These are phyloP conservation scores for Erysimum pusillum DNA, from an alignment of 441 rosid genomes.

Conservation along the genomic window DNA sequence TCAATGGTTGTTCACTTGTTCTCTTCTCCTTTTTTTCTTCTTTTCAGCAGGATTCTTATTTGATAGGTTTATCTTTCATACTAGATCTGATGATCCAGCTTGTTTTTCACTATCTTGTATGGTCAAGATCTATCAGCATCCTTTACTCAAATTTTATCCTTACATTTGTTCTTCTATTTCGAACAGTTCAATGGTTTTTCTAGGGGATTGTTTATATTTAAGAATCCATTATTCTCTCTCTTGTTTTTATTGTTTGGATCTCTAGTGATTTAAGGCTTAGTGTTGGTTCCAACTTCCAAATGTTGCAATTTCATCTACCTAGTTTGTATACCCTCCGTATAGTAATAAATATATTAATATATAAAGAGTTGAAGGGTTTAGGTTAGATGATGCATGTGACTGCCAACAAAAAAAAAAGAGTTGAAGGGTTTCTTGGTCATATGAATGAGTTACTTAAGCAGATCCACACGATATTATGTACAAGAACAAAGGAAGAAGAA, in stretches of 20 bases:
- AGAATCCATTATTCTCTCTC: not conserved
- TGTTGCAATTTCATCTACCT: not conserved
- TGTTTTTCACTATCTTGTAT: not conserved
- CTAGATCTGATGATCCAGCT: not conserved
- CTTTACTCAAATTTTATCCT: not conserved
- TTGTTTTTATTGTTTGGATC: not conserved
- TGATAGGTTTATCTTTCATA: not conserved
- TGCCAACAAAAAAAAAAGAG: not conserved
- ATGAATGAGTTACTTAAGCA: not conserved
- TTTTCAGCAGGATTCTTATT: not conserved
- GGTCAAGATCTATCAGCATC: not conserved
- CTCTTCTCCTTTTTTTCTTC: not conserved
- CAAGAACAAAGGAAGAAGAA: not conserved
- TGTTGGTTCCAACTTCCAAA: not conserved
- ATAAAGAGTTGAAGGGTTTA: not conserved
- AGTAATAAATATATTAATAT: not conserved
- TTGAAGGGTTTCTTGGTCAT: not conserved
- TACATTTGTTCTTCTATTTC: not conserved
- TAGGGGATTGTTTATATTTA: not conserved
- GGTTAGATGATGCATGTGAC: slow-evolving; percentile 3
- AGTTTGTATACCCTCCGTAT: not conserved
- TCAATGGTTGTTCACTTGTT: not conserved
- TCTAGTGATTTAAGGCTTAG: not conserved
- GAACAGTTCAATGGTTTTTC: not conserved
- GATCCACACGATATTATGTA: not conserved